Evolutionary conservation across 139 green algal species (phyloP).

Genomic region (Tetraselmis chui): DNA sequence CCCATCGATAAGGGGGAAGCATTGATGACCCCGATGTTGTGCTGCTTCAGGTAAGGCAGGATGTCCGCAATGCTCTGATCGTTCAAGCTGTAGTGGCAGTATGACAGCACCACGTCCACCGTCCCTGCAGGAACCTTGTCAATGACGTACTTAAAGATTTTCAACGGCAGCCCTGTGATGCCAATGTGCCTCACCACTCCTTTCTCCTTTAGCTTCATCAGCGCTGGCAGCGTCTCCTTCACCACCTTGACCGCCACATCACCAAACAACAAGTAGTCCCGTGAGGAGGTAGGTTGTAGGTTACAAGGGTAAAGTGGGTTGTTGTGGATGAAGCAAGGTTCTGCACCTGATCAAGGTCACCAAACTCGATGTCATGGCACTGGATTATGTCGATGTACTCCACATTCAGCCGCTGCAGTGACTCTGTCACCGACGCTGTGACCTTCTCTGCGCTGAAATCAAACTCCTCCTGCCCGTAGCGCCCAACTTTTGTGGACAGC

Average conservation of each 20-base stretch:
- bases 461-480: conserved; percentile 77
- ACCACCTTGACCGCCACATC: conserved; percentile 67
- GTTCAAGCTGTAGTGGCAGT: conserved; percentile 87
- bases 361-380: conserved; percentile 95
- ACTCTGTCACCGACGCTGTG: conserved; percentile 65
- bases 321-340: not conserved
- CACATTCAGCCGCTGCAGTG: conserved; percentile 60
- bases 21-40: conserved; percentile 76
- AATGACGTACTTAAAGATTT: conserved; percentile 67
- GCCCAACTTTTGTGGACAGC: conserved; percentile 82
- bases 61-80: conserved; percentile 46
- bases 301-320: not conserved
- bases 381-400: conserved; percentile 87
- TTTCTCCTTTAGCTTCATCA: conserved; percentile 65
- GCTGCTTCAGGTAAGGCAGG: conserved; percentile 39
- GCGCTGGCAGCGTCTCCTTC: conserved; percentile 81
- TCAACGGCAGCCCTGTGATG: conserved; percentile 86
- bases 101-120: conserved; percentile 83
- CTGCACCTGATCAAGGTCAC: conserved; percentile 63
- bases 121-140: conserved; percentile 53
- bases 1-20: conserved; percentile 86
- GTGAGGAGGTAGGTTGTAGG: not conserved
- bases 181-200: conserved; percentile 80
- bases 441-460: conserved; percentile 81
- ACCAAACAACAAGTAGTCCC: too few species aligned